Evolutionary conservation across 805 yeast genomes (phyloP).

Genomic region (Candida nanaspora): DNA sequence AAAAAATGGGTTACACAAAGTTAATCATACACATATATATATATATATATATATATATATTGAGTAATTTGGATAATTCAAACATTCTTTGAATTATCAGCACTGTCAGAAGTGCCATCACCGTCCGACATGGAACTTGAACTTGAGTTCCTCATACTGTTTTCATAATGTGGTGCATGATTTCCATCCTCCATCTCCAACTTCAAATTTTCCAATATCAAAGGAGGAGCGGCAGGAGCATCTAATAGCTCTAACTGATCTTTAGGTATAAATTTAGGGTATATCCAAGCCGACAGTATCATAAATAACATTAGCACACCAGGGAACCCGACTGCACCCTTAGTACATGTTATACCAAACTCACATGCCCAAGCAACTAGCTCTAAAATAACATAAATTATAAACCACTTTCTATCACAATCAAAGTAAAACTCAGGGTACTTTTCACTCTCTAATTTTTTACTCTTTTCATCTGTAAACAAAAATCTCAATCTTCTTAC

Average conservation of each 20-base stretch:
- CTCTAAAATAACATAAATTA: slow-evolving; percentile 50
- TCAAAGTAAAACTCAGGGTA: slow-evolving; percentile 15
- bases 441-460: slow-evolving; percentile 7
- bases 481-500: slow-evolving; percentile 55
- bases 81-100: too few species aligned
- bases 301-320: slow-evolving; percentile 70
- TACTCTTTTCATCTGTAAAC: slow-evolving; percentile 46
- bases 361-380: slow-evolving; percentile 70
- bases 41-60: too few species aligned
- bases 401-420: slow-evolving; percentile 39
- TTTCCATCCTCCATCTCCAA: background rate
- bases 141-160: too few species aligned
- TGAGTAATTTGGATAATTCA: too few species aligned
- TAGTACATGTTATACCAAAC: slow-evolving; percentile 77
- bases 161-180: too few species aligned
- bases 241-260: slow-evolving; percentile 62
- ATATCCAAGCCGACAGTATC: slow-evolving; percentile 45
- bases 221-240: slow-evolving; percentile 26
- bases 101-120: too few species aligned
- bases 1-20: too few species aligned
- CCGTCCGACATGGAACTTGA: too few species aligned
- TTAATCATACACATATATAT: too few species aligned
- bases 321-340: slow-evolving; percentile 93
- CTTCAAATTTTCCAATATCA: slow-evolving; percentile 21
- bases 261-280: slow-evolving; percentile 55